Percentiles rank a stretch among this genome's conserved stretches.
Conservation (phyloP, 177 flowering plant species). For the Vitis hybrid region DNA sequence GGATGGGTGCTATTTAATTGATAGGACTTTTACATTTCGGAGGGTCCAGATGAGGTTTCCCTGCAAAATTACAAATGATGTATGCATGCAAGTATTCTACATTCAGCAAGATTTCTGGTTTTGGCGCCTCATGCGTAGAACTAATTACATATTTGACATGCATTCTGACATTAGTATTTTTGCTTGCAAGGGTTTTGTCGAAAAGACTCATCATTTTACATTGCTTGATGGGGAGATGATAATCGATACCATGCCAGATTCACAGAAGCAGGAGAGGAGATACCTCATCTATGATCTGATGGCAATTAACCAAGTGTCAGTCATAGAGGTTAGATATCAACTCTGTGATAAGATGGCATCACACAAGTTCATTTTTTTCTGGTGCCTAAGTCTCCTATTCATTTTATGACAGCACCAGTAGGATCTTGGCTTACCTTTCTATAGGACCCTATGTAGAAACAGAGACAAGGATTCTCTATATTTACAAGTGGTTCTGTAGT, state of each 20-base stretch:
- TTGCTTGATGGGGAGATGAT: constrained; percentile 99
- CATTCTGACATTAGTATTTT: not conserved
- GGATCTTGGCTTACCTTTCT: too few relatives aligned
- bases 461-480: too few relatives aligned
- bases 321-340: constrained; percentile 66
- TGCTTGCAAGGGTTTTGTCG: constrained; percentile 46
- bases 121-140: not conserved
- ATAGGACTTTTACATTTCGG: constrained; percentile 77
- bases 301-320: constrained; percentile 59
- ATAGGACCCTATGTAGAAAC: too few relatives aligned
- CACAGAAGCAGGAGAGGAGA: constrained; percentile 81
- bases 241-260: constrained; percentile 85
- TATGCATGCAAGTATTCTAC: constrained; percentile 27
- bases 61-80: constrained; percentile 57
- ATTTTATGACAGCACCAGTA: too few relatives aligned
- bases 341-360: not conserved
- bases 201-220: constrained; percentile 75
- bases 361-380: not conserved
- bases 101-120: constrained; percentile 5
- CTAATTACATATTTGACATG: not conserved
- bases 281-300: constrained; percentile 95
- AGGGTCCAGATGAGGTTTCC: constrained; percentile 99
- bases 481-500: too few relatives aligned
- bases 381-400: not conserved
- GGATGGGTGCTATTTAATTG: constrained; percentile 93